phyloP scores from a whole-genome alignment of 257 asterid genomes.

The Plantago ovata region DNA sequence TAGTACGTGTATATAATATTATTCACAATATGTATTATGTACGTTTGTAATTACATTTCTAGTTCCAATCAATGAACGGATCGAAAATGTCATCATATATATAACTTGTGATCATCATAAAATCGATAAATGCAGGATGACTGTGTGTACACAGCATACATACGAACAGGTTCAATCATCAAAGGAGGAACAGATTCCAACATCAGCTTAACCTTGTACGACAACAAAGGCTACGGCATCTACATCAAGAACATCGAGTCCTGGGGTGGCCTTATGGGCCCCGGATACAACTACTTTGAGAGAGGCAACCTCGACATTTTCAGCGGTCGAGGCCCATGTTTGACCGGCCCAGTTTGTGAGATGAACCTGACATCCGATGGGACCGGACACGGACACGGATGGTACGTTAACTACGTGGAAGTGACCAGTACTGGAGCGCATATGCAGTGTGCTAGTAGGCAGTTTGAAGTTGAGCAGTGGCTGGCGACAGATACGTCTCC shows the following conservation, averaged over 20 bases:
- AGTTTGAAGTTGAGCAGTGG: slow-evolving; percentile 71
- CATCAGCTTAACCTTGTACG: slow-evolving; percentile 47
- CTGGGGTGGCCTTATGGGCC: slow-evolving; percentile 87
- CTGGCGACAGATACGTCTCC: slow-evolving; percentile 59
- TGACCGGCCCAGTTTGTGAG: slow-evolving; percentile 44
- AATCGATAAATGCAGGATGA: slow-evolving; percentile 34
- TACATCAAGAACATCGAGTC: slow-evolving; percentile 45
- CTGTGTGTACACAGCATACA: slow-evolving; percentile 60
- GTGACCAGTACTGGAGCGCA: slow-evolving; percentile 57
- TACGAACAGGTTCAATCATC: slow-evolving; percentile 49
- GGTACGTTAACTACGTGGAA: slow-evolving; percentile 70
- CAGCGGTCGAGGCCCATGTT: slow-evolving; percentile 68
- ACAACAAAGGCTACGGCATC: slow-evolving; percentile 37
- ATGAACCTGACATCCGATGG: slow-evolving; percentile 77
- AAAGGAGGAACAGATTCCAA: slow-evolving; percentile 67
- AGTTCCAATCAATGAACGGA: background rate
- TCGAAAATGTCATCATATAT: background rate
- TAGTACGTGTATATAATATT: background rate
- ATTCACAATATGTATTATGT: too few species aligned
- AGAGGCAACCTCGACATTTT: slow-evolving; percentile 69
- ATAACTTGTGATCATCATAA: background rate
- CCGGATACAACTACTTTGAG: slow-evolving; percentile 56
- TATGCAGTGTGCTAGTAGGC: slow-evolving; percentile 29
- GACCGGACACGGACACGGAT: slow-evolving; percentile 56
- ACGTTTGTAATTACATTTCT: background rate